Conservation (phyloP, 257 asterid genomes). For the Primulina huaijiensis region DNA sequence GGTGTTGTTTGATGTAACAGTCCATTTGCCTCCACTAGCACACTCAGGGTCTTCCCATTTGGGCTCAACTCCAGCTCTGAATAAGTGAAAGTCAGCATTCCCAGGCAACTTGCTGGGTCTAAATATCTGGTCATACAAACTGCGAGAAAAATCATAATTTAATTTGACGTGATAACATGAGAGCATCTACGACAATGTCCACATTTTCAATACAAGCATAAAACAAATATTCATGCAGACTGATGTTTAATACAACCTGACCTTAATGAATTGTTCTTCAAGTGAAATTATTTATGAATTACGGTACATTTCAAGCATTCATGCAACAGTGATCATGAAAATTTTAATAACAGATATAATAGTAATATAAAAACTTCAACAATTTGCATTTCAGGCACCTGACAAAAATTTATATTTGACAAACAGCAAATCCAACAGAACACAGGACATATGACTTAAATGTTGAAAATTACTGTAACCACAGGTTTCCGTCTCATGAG, state of each 20-base stretch:
- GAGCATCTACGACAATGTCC: not conserved
- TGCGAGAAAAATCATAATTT: slow-evolving; percentile 39
- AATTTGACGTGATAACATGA: slow-evolving; percentile 16
- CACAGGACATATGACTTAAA: no score
- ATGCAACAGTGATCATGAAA: not conserved
- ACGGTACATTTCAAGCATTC: not conserved
- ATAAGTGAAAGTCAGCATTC: slow-evolving; percentile 84
- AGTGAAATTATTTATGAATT: not conserved
- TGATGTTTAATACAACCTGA: not conserved
- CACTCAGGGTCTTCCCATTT: slow-evolving; percentile 99
- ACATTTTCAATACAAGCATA: not conserved
- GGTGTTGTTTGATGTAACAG: slow-evolving; percentile 37
- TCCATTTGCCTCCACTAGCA: slow-evolving; percentile 94
- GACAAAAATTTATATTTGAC: no score
- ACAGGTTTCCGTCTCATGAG: no score
- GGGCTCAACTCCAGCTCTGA: slow-evolving; percentile 88
- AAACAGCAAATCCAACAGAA: no score
- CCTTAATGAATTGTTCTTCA: not conserved
- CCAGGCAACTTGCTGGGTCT: slow-evolving; percentile 75
- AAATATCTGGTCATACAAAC: slow-evolving; percentile 77
- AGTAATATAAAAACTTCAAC: no score
- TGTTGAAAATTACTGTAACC: no score
- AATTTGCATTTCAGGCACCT: not conserved
- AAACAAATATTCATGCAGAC: not conserved
- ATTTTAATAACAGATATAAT: not conserved